Conservation (phyloP, 2,329 filamentous ascomycete species). For the Cadophora sp. region DNA sequence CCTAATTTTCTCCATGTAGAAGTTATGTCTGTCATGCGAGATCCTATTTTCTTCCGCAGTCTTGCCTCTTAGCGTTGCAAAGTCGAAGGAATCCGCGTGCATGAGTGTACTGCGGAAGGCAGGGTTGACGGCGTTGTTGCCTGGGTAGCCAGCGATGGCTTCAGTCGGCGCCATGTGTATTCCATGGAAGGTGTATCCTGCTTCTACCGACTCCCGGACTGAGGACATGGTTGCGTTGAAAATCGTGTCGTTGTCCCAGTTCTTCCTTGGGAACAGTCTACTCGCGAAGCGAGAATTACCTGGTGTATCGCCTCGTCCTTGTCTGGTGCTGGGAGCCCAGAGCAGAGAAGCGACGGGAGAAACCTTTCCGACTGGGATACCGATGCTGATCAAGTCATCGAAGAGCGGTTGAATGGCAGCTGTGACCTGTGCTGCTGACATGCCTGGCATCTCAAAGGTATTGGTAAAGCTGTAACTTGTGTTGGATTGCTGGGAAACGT, state of each 20-base stretch:
- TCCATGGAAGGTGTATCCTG: constrained; percentile 45
- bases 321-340: constrained; percentile 49
- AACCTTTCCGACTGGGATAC: constrained; percentile 39
- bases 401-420: constrained; percentile 47
- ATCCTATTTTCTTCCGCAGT: constrained; percentile 51
- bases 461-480: constrained; percentile 41
- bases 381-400: constrained; percentile 46
- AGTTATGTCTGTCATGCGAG: constrained; percentile 17
- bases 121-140: constrained; percentile 32
- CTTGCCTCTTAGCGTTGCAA: constrained; percentile 50
- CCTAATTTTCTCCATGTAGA: constrained; percentile 29
- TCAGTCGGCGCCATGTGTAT: constrained; percentile 33
- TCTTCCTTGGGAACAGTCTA: constrained; percentile 51
- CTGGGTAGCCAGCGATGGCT: constrained; percentile 21
- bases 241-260: constrained; percentile 43
- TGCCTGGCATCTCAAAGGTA: constrained; percentile 44
- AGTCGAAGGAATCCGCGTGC: constrained; percentile 29
- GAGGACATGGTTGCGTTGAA: constrained; percentile 40
- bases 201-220: constrained; percentile 45
- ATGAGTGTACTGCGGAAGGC: constrained; percentile 31
- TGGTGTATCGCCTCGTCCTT: constrained; percentile 40
- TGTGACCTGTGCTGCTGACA: constrained; percentile 36
- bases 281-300: constrained; percentile 44
- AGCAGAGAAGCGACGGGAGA: constrained; percentile 28
- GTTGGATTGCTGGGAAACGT: constrained; percentile 15